Evolutionary conservation across 2,329 filamentous ascomycete genomes (phyloP).

Genomic region (Sclerotiophoma versabilis): DNA sequence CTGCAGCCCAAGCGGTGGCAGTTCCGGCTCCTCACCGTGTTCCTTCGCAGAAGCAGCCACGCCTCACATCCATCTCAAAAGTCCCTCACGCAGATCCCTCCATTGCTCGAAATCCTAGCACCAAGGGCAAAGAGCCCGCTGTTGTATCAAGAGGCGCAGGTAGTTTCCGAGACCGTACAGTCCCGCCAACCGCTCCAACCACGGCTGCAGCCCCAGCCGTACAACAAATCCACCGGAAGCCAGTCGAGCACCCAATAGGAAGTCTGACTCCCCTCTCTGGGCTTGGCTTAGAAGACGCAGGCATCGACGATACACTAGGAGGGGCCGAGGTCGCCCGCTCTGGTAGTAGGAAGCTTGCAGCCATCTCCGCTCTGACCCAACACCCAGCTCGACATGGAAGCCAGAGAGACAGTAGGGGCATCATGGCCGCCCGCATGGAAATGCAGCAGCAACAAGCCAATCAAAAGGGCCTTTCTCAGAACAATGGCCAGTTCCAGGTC

Average conservation of each 20-base stretch:
- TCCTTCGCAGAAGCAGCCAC: constrained; percentile 35
- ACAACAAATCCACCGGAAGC: constrained; percentile 34
- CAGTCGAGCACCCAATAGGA: constrained; percentile 19
- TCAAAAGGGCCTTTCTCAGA: constrained; percentile 41
- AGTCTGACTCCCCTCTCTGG: constrained; percentile 31
- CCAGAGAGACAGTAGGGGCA: constrained; percentile 44
- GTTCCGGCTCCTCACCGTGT: constrained; percentile 26
- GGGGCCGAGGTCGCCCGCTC: constrained; percentile 42
- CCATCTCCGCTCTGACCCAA: constrained; percentile 28
- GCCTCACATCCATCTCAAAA: constrained; percentile 21
- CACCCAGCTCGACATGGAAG: constrained; percentile 26
- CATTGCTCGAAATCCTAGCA: constrained; percentile 32
- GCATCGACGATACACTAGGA: constrained; percentile 37
- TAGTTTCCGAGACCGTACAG: constrained; percentile 43
- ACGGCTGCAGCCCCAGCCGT: constrained; percentile 11
- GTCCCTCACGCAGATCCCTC: constrained; percentile 26
- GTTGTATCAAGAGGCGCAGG: constrained; percentile 32
- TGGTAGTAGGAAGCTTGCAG: constrained; percentile 40
- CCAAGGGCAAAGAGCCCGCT: constrained; percentile 45
- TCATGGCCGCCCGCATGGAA: constrained; percentile 46
- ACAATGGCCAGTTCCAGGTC: constrained; percentile 44
- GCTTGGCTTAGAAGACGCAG: constrained; percentile 45
- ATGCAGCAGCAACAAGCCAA: constrained; percentile 51
- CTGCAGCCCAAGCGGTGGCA: constrained; percentile 26
- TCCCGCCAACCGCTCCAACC: constrained; percentile 15